phyloP scores from a whole-genome alignment of 169 alveolate genomes.

The Cryptosporidium sp. region DNA sequence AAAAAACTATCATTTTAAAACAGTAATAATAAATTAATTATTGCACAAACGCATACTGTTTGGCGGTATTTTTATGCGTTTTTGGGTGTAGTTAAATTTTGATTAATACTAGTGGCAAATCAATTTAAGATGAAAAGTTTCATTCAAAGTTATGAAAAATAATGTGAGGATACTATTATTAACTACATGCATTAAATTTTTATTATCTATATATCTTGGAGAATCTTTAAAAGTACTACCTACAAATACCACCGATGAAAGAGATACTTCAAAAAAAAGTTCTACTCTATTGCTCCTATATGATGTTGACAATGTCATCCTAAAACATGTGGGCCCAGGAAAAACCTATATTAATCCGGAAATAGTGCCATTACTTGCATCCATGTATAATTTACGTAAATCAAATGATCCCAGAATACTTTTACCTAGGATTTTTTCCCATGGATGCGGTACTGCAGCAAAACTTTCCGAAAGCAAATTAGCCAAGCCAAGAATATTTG shows the following conservation, averaged over 20 bases:
- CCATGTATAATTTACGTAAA: slow-evolving; percentile 13
- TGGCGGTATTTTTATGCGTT: slow-evolving; percentile 67
- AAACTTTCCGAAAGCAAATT: slow-evolving; percentile 37
- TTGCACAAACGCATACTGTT: slow-evolving; percentile 6
- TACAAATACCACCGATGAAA: not conserved
- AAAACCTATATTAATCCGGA: slow-evolving; percentile 67
- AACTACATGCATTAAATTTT: not conserved
- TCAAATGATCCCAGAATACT: slow-evolving; percentile 38
- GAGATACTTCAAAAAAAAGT: slow-evolving; percentile 3
- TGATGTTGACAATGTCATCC: slow-evolving; percentile 65
- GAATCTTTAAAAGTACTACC: not conserved
- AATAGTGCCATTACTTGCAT: slow-evolving; percentile 51
- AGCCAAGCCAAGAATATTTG: slow-evolving; percentile 13
- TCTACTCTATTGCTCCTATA: slow-evolving; percentile 31
- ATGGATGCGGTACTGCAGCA: slow-evolving; percentile 65
- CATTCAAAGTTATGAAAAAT: slow-evolving; percentile 17
- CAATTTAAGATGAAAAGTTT: not conserved
- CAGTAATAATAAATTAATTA: not conserved
- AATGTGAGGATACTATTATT: not conserved
- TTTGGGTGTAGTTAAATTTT: slow-evolving; percentile 56
- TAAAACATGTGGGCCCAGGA: slow-evolving; percentile 26
- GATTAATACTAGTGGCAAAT: slow-evolving; percentile 52
- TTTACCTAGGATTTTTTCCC: slow-evolving; percentile 63
- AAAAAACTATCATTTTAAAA: not conserved
- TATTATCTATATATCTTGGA: not conserved